Conservation (phyloP, 2,329 filamentous ascomycete genomes). For the Zelopaecilomyces penicillatus region DNA sequence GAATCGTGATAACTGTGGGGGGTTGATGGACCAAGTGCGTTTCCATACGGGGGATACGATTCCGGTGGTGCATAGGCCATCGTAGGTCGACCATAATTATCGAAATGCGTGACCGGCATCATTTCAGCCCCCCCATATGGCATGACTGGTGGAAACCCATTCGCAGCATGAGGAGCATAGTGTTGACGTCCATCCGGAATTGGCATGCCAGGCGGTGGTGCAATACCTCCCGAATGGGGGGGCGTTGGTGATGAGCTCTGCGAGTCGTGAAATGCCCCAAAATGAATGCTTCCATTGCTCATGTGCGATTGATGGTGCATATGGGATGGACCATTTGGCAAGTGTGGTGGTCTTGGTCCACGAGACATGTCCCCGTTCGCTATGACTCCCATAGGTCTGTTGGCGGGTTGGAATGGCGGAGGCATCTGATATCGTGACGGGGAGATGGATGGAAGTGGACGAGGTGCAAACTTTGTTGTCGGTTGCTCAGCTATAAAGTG, state of each 20-base stretch:
- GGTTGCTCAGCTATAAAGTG: constrained; percentile 2
- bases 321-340: constrained; percentile 25
- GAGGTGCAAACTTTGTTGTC: constrained; percentile 8
- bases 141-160: constrained; percentile 31
- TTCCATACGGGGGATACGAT: constrained; percentile 23
- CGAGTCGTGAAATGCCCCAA: constrained; percentile 46
- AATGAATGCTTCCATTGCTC: constrained; percentile 48
- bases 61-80: constrained; percentile 28
- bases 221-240: constrained; percentile 38
- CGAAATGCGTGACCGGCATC: constrained; percentile 25
- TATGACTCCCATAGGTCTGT: constrained; percentile 20
- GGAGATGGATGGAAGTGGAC: constrained; percentile 23
- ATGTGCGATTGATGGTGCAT: constrained; percentile 42
- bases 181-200: constrained; percentile 25
- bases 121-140: constrained; percentile 26
- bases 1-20: constrained; percentile 56
- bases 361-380: constrained; percentile 25
- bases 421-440: constrained; percentile 35
- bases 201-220: constrained; percentile 39
- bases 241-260: constrained; percentile 50
- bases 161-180: constrained; percentile 18
- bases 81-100: constrained; percentile 29
- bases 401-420: constrained; percentile 32
- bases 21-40: constrained; percentile 44
- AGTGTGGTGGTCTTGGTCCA: constrained; percentile 23